These are phyloP conservation scores for Pulveroboletus frians DNA, from an alignment of 768 basidiomycete species.

Conservation along the genomic window DNA sequence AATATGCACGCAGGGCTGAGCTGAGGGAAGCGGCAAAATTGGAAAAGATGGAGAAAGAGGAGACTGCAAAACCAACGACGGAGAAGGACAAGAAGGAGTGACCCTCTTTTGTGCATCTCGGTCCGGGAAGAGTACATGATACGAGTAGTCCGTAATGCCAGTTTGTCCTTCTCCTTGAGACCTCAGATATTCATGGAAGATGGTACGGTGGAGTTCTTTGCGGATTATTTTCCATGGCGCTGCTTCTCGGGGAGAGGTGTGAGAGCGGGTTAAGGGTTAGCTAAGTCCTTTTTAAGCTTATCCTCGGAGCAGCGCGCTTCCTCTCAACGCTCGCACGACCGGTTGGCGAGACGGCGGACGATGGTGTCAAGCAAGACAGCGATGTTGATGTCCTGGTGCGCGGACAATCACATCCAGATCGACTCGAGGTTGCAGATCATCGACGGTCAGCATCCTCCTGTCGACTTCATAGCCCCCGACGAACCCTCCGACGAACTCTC, in stretches of 20 bases:
- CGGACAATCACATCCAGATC: conserved; percentile 40
- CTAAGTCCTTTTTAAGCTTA: conserved; percentile 25
- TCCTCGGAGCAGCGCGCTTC: conserved; percentile 14
- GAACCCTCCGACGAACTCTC: conserved; percentile 11
- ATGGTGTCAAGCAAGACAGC: conserved; percentile 19
- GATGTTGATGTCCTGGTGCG: conserved; percentile 46
- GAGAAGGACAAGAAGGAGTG: conserved; percentile 32
- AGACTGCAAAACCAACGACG: conserved; percentile 7
- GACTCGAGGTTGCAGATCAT: conserved; percentile 41
- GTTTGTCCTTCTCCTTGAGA: not conserved
- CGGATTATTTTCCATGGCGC: not conserved
- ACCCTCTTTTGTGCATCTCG: not conserved
- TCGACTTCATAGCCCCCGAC: conserved; percentile 5
- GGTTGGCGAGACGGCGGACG: not conserved
- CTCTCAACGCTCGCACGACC: not conserved
- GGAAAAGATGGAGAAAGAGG: conserved; percentile 35
- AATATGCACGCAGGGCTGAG: conserved; percentile 68
- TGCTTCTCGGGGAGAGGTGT: not conserved
- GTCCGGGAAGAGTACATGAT: conserved; percentile 4
- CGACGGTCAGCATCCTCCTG: conserved; percentile 2
- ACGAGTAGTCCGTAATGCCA: not conserved
- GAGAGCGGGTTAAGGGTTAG: conserved; percentile 11
- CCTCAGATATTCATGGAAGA: conserved; percentile 3
- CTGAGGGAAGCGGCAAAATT: conserved; percentile 36
- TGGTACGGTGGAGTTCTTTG: not conserved